A percentile compares a stretch with the other conserved stretches of the same genome.
Conservation (phyloP, 2,329 filamentous ascomycete species). For the Neurospora sp. region DNA sequence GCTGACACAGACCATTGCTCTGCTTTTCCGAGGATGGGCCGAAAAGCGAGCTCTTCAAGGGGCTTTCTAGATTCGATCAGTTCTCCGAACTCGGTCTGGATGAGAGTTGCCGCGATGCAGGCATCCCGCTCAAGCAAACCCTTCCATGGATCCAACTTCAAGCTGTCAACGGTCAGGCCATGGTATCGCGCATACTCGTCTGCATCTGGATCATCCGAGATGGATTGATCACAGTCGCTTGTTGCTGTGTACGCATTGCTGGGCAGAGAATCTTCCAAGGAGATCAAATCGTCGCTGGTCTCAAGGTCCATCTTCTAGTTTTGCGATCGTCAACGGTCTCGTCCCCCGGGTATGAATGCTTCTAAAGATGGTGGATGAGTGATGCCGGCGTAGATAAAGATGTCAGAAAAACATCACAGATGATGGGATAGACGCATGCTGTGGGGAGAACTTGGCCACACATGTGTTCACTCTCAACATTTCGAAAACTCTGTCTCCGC, state of each 20-base stretch:
- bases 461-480: neutral
- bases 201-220: slow-evolving; percentile 3
- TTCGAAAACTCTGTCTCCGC: neutral
- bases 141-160: slow-evolving; percentile 7
- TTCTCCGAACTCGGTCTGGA: slow-evolving; percentile 1
- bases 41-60: slow-evolving; percentile 15
- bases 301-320: slow-evolving; percentile 7
- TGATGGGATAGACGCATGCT: neutral
- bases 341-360: neutral
- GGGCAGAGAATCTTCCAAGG: slow-evolving; percentile 8
- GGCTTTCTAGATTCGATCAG: slow-evolving; percentile 7
- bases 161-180: slow-evolving; percentile 13
- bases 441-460: neutral
- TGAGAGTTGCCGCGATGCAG: slow-evolving; percentile 6
- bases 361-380: neutral
- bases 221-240: neutral
- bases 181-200: slow-evolving; percentile 14
- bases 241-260: neutral
- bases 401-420: neutral
- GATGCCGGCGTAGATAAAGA: neutral
- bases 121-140: slow-evolving; percentile 2
- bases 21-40: slow-evolving; percentile 10
- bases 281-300: slow-evolving; percentile 7
- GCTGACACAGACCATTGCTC: slow-evolving; percentile 13
- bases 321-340: neutral